Base-by-base conservation (phyloP, 2,329 filamentous ascomycete species). In the Xylariales sp. region DNA sequence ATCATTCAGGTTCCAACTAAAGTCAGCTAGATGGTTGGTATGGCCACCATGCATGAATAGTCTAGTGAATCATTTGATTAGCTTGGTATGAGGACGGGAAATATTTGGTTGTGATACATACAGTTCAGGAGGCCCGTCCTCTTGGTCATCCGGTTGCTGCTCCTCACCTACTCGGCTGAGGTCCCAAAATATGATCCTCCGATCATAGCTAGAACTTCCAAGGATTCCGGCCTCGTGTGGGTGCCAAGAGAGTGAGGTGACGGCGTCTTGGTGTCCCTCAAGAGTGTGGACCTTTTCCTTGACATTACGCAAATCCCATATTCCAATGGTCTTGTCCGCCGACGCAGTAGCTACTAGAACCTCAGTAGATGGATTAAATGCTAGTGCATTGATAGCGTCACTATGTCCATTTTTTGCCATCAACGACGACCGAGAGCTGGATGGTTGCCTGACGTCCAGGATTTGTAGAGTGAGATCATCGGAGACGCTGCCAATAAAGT, bases 11-110 rank as follows among this genome's bases (percentile, higher is more conserved):
- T 99, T 99, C 95, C 95, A 99, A 81, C 92, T 95, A 77, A 99
- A 99, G 81, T 99, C 97, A 43, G 93, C 94, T 69, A 99, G 89
- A 73, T 97, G 92, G 81, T 97, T 97, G 10, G 96, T 99, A 83
- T 99, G 97, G 39, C 96, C 96, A 69, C 96, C 96, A 76, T 99
- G 96, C 94, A 99, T 98, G 82, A 99, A 99, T 1, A 99, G 84
- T 54, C 92, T 94, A 54, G 41, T 94, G 48, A 41, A n/a, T 14
- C 6, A 43, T 74, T 74, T 62, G 65, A 67, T 67, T n/a, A 67
- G 59, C 56, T 55, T 50, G 8, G n/a, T 12, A 30, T 49, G 46
- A 49, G 34, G 43, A 32, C 34, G 7, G 56, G 55, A 18, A 49
- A 30, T 10, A 52, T 28, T 12, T 14, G 5, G 32, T 12, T 39